A percentile compares a stretch with the other conserved stretches of the same genome.
Evolutionary conservation across 495 filamentous ascomycete species (phyloP).

Genomic region (Xylaria flabelliformis): DNA sequence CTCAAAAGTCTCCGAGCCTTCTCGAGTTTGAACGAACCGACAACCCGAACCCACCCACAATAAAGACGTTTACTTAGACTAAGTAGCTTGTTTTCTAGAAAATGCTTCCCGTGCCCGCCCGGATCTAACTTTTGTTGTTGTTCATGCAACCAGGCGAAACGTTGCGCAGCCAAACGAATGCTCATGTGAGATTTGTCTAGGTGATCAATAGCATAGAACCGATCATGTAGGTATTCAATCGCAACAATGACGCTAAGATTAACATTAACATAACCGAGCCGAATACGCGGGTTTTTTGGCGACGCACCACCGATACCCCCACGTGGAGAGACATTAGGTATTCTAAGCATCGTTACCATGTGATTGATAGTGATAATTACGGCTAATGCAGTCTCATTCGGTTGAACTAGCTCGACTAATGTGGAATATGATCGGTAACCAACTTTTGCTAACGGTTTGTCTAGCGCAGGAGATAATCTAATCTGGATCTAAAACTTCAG

Average conservation of each 20-base stretch:
- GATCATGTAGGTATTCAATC: neutral
- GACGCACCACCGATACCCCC: neutral
- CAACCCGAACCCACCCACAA: conserved; percentile 11
- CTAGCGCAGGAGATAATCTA: neutral
- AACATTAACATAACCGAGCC: neutral
- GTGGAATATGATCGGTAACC: neutral
- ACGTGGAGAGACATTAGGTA: conserved; percentile 2
- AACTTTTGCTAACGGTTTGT: neutral
- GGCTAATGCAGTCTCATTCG: neutral
- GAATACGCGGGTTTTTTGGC: neutral
- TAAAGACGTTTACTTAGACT: neutral
- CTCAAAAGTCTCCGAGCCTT: neutral
- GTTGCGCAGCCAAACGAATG: neutral
- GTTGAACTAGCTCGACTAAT: neutral
- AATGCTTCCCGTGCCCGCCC: neutral
- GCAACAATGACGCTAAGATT: neutral
- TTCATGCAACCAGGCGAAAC: neutral
- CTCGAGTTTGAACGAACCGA: conserved; percentile 6
- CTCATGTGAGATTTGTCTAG: neutral
- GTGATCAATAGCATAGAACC: neutral
- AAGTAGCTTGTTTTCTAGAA: neutral
- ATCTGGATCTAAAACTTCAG: neutral
- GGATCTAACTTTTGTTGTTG: neutral
- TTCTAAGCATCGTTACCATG: neutral
- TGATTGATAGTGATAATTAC: neutral